Evolutionary conservation across 2,329 filamentous ascomycete species (phyloP).

Genomic region (Aspergillus alliaceus): DNA sequence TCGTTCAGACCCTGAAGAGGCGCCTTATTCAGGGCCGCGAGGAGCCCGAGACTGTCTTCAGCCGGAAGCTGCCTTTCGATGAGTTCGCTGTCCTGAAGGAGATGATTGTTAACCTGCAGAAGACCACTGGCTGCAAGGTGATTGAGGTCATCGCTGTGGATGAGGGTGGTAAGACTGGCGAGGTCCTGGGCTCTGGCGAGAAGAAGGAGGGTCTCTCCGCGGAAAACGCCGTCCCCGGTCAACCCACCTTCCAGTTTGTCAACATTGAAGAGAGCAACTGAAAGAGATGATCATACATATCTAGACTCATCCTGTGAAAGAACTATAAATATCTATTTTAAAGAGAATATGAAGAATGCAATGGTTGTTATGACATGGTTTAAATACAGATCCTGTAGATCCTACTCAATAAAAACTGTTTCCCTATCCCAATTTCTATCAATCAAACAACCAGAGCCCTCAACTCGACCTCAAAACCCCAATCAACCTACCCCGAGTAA

Average conservation of each 20-base stretch:
- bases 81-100: conserved; percentile 73
- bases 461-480: neutral
- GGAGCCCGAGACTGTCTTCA: conserved; percentile 67
- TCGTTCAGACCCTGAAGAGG: conserved; percentile 84
- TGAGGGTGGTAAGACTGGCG: conserved; percentile 54
- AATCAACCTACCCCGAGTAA: neutral
- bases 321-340: conserved; percentile 7
- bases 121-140: conserved; percentile 67
- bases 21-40: conserved; percentile 70
- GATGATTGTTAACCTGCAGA: conserved; percentile 78
- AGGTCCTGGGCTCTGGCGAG: conserved; percentile 50
- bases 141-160: conserved; percentile 72
- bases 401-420: neutral
- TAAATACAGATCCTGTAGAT: neutral
- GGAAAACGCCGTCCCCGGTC: conserved; percentile 76
- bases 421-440: no score
- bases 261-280: conserved; percentile 57
- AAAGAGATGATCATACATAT: neutral
- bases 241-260: conserved; percentile 80
- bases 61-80: conserved; percentile 83
- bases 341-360: conserved; percentile 1
- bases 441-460: neutral
- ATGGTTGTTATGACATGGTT: conserved; percentile 1
- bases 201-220: conserved; percentile 63
- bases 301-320: conserved; percentile 1